Conservation (phyloP, 805 yeast genomes). For the Candida railenensis region DNA sequence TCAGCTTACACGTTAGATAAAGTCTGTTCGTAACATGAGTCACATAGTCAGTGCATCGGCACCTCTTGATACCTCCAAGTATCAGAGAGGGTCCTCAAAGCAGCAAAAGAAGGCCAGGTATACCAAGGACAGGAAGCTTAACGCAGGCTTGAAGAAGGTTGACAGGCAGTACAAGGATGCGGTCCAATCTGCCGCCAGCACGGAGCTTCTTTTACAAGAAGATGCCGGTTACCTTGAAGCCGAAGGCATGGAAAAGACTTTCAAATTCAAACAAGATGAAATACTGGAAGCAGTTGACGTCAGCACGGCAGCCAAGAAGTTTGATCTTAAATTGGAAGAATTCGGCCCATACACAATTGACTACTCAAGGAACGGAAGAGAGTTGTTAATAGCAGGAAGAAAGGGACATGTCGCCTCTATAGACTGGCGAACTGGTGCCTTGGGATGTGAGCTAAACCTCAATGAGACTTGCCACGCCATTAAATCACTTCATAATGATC, state of each 20-base stretch:
- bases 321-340: slow-evolving; percentile 69
- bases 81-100: slow-evolving; percentile 21
- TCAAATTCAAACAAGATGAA: slow-evolving; percentile 78
- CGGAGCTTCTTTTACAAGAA: slow-evolving; percentile 84
- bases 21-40: too few species aligned
- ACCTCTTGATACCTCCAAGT: slow-evolving; percentile 14
- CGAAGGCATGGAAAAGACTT: slow-evolving; percentile 93
- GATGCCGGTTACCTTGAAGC: slow-evolving; percentile 86
- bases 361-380: slow-evolving; percentile 86
- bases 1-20: too few species aligned
- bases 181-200: slow-evolving; percentile 76
- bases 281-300: slow-evolving; percentile 74
- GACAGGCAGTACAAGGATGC: slow-evolving; percentile 78
- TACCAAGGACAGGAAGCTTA: slow-evolving; percentile 58
- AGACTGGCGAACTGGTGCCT: slow-evolving; percentile 88
- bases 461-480: slow-evolving; percentile 91
- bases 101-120: slow-evolving; percentile 23
- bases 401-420: slow-evolving; percentile 95
- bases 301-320: slow-evolving; percentile 69
- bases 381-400: slow-evolving; percentile 77
- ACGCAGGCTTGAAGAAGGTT: slow-evolving; percentile 62
- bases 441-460: slow-evolving; percentile 78
- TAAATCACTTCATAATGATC: slow-evolving; percentile 87
- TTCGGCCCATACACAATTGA: slow-evolving; percentile 86
- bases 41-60: slow-evolving; percentile 1